Percentiles rank a stretch among this genome's conserved stretches.
These are phyloP conservation scores for Citrus reticulata DNA, from an alignment of 345 rosid species.

Conservation along the genomic window DNA sequence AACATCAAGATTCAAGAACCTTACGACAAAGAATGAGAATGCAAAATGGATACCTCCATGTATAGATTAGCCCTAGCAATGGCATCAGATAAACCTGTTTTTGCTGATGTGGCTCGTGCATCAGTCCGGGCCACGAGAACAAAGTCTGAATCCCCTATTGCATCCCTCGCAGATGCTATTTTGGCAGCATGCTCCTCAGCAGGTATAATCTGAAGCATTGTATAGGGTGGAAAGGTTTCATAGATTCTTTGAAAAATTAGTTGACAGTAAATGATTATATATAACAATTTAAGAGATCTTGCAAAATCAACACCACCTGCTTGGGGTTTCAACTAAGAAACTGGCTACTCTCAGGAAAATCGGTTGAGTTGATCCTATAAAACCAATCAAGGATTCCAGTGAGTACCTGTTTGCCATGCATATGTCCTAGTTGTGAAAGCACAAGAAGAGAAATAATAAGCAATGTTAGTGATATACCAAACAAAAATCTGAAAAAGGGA, in stretches of 20 bases:
- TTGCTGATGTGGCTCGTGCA: slow-evolving; percentile 46
- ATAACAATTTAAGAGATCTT: background rate
- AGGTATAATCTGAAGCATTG: slow-evolving; percentile 34
- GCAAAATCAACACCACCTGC: background rate
- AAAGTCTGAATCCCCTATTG: slow-evolving; percentile 48
- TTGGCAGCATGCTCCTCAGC: slow-evolving; percentile 57
- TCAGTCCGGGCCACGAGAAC: slow-evolving; percentile 55
- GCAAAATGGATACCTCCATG: slow-evolving; percentile 31
- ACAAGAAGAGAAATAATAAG: background rate
- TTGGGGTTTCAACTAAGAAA: background rate
- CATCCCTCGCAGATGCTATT: slow-evolving; percentile 52
- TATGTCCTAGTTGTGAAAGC: slow-evolving; percentile 33
- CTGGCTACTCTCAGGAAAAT: background rate
- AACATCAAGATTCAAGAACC: too few species aligned
- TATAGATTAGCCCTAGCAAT: slow-evolving; percentile 55
- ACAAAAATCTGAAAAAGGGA: background rate
- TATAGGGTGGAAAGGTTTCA: too few species aligned
- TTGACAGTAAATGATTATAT: background rate
- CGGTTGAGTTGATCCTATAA: background rate
- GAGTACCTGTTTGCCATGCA: slow-evolving; percentile 54
- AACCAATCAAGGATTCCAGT: slow-evolving; percentile 3
- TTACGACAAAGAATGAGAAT: background rate
- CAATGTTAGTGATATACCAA: too few species aligned
- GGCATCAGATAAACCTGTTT: slow-evolving; percentile 46
- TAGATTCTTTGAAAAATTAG: background rate